A percentile compares a stretch with the other conserved stretches of the same genome.
phyloP scores from a whole-genome alignment of 2,329 filamentous ascomycete species.

The Pestalotiopsis fici region DNA sequence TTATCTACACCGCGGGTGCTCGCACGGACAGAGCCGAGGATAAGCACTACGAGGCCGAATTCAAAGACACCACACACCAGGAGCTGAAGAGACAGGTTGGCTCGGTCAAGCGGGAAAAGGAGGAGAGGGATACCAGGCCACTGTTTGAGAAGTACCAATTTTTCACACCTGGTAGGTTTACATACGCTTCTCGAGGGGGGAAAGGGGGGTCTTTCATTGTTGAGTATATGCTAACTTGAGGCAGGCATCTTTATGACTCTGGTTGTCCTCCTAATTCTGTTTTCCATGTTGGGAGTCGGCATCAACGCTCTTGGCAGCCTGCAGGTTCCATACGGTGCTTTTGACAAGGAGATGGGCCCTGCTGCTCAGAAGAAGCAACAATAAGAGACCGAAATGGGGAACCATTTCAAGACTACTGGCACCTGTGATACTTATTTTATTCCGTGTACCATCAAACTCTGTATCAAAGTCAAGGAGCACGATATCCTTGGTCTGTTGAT shows the following conservation, averaged over 20 bases:
- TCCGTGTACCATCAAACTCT: neutral
- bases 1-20: conserved; percentile 74
- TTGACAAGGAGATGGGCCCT: conserved; percentile 95
- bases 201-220: neutral
- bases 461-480: neutral
- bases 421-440: neutral
- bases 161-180: conserved; percentile 76
- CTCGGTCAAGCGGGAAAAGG: conserved; percentile 34
- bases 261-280: conserved; percentile 67
- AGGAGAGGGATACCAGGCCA: conserved; percentile 47
- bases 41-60: conserved; percentile 65
- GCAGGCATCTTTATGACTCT: conserved; percentile 88
- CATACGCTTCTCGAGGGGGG: neutral
- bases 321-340: conserved; percentile 89
- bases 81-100: conserved; percentile 69
- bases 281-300: conserved; percentile 78
- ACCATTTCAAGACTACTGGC: neutral
- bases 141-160: conserved; percentile 95
- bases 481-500: neutral
- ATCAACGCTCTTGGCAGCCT: conserved; percentile 76
- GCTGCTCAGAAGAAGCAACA: conserved; percentile 81
- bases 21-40: conserved; percentile 25
- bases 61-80: conserved; percentile 64
- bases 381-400: conserved; percentile 15
- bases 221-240: neutral